phyloP scores from a whole-genome alignment of 2,329 filamentous ascomycete species.

The Aaosphaeria pasadenensis region DNA sequence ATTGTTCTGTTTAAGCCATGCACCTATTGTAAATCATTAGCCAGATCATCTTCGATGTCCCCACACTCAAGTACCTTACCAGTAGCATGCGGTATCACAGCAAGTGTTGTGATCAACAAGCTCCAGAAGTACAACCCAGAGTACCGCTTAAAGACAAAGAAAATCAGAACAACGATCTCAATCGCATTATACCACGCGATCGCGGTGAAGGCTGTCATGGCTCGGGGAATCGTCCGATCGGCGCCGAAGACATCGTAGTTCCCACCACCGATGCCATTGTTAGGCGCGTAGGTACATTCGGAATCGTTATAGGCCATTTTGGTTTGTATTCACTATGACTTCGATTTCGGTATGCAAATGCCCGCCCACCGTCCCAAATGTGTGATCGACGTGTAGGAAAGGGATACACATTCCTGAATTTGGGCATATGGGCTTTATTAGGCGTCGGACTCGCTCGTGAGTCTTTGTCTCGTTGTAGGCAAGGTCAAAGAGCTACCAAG shows the following conservation, averaged over 20 bases:
- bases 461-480: too few species aligned
- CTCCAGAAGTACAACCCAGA: constrained; percentile 14
- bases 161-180: constrained; percentile 15
- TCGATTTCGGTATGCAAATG: too few species aligned
- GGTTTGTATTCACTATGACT: too few species aligned
- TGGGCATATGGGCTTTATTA: too few species aligned
- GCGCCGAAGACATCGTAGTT: not conserved
- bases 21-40: not conserved
- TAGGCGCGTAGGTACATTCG: too few species aligned
- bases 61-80: constrained; percentile 12
- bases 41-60: constrained; percentile 2
- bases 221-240: not conserved
- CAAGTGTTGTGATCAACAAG: constrained; percentile 9
- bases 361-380: too few species aligned
- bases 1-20: not conserved
- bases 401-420: too few species aligned
- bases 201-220: constrained; percentile 8
- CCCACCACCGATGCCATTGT: not conserved
- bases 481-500: too few species aligned
- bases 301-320: too few species aligned
- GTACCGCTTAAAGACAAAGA: constrained; percentile 9
- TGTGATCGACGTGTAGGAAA: too few species aligned
- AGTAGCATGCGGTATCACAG: constrained; percentile 10
- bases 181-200: constrained; percentile 15
- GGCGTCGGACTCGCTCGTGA: too few species aligned